Conservation (phyloP, 2,329 filamentous ascomycete genomes). For the Ophiocordyceps robertsii region DNA sequence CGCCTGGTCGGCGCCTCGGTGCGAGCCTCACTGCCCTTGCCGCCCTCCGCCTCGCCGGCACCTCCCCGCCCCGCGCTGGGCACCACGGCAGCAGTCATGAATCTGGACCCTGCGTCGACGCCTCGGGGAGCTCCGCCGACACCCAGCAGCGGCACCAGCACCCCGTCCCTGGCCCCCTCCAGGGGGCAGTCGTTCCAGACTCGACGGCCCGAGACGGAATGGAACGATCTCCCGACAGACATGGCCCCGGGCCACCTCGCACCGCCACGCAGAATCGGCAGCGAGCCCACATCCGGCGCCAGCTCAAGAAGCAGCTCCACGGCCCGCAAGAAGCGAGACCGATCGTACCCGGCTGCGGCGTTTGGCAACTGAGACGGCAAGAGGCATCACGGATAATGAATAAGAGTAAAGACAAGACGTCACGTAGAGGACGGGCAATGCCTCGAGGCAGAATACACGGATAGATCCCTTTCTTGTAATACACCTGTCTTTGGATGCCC, state of each 20-base stretch:
- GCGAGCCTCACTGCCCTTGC: constrained; percentile 9
- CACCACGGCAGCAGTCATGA: constrained; percentile 17
- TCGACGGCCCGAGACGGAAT: constrained; percentile 43
- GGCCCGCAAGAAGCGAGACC: constrained; percentile 42
- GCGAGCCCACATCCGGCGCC: constrained; percentile 22
- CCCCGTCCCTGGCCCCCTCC: constrained; percentile 9
- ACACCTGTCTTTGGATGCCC: no score
- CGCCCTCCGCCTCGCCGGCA: constrained; percentile 2
- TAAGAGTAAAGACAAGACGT: no score
- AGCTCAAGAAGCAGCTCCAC: constrained; percentile 44
- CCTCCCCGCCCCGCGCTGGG: constrained; percentile 8
- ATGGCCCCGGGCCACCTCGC: constrained; percentile 30
- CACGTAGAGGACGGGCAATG: no score
- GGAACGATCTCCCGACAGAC: constrained; percentile 52
- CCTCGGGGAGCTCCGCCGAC: constrained; percentile 5
- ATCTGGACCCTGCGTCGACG: constrained; percentile 11
- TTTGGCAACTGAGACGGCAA: constrained; percentile 25
- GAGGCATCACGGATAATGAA: no score
- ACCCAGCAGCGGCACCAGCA: constrained; percentile 8
- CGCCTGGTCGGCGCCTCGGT: constrained; percentile 24
- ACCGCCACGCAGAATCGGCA: constrained; percentile 13
- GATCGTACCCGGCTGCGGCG: constrained; percentile 48
- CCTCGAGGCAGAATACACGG: no score
- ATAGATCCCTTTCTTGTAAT: no score
- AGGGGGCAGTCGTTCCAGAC: constrained; percentile 42